Evolutionary conservation across 345 rosid species (phyloP), one percentile per base, ranked within the genome.

Genomic region (Eucalyptus grandis): DNA sequence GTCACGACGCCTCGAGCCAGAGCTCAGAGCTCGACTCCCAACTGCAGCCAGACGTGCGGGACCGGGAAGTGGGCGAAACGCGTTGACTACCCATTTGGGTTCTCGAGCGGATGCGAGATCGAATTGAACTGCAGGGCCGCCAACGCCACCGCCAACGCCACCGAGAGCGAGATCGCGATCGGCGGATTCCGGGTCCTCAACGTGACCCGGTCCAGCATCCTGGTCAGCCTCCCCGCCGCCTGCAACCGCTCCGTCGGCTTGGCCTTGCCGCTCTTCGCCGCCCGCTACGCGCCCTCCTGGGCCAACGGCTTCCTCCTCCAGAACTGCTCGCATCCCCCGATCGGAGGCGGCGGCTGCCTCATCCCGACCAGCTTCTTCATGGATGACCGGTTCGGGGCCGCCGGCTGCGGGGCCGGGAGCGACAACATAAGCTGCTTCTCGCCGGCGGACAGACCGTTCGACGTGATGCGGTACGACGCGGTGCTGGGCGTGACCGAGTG

Each of bases 51-150:
- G 34, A 60, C 87, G 2, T 97, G 99, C 89, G 95, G 93, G 47
- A 40, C 21, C 3, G 91, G 90, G 24, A 87, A 92, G 44, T 89
- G 77, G 19, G 47, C 89, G 5, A 88, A 44, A 27, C 6, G 16
- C 19, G 89, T 96, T 24, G 90, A 92, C 44, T 96, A 94, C 87
- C 99, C 99, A 3, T 98, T 97, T 89, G 98, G 99, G n/a, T 97
- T 96, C 92, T 92, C 98, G 5, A 0, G 40, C 21, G 92, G 86
- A 13, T 97, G 96, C 86, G 87, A 31, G 50, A 96, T 98, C 93
- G 58, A 2, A 11, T 89, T 98, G 27, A 49, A 40, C 37, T 98
- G 99, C 90, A 49, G 3, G 54, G 21, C 30, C 37, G 0, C 47
- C 6, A 21, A 49, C 43, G 43, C 43, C 43, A 43, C 7, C 51